Conservation (phyloP, 1,139 yeast genomes). For the Blastobotrys ciferrii region DNA sequence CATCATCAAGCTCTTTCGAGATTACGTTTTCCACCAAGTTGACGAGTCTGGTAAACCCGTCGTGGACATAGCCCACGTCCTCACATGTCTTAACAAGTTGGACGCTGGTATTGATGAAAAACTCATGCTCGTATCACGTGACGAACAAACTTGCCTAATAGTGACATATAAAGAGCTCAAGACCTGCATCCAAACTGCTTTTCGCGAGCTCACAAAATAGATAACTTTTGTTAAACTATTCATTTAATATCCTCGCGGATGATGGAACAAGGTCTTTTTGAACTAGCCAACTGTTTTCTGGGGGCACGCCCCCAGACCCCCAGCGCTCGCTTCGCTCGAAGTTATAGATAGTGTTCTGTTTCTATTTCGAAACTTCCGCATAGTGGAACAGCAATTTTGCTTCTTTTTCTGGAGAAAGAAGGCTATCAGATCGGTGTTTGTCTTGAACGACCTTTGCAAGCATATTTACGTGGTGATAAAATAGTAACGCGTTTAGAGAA, state of each 20-base stretch:
- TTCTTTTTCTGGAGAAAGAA: too few species aligned
- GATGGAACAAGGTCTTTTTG: too few species aligned
- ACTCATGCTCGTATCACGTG: slow-evolving; percentile 73
- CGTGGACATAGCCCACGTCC: slow-evolving; percentile 78
- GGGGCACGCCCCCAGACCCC: too few species aligned
- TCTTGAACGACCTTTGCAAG: too few species aligned
- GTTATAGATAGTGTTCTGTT: too few species aligned
- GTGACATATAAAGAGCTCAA: slow-evolving; percentile 48
- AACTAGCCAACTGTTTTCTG: too few species aligned
- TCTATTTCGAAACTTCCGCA: too few species aligned
- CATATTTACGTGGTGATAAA: not conserved
- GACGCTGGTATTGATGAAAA: slow-evolving; percentile 92
- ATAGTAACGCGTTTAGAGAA: too few species aligned
- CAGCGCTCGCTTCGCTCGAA: too few species aligned
- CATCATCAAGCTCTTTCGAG: slow-evolving; percentile 74
- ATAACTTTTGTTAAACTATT: not conserved
- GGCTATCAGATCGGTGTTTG: too few species aligned
- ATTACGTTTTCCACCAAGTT: slow-evolving; percentile 80
- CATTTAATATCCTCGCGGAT: too few species aligned
- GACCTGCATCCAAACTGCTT: slow-evolving; percentile 68
- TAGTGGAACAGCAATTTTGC: too few species aligned
- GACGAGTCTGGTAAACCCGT: slow-evolving; percentile 77
- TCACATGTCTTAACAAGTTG: slow-evolving; percentile 75
- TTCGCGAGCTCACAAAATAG: slow-evolving; percentile 48
- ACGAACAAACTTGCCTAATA: slow-evolving; percentile 47